phyloP scores from a whole-genome alignment of 2,329 filamentous ascomycete genomes.

The Paraphaeosphaeria sporulosa region DNA sequence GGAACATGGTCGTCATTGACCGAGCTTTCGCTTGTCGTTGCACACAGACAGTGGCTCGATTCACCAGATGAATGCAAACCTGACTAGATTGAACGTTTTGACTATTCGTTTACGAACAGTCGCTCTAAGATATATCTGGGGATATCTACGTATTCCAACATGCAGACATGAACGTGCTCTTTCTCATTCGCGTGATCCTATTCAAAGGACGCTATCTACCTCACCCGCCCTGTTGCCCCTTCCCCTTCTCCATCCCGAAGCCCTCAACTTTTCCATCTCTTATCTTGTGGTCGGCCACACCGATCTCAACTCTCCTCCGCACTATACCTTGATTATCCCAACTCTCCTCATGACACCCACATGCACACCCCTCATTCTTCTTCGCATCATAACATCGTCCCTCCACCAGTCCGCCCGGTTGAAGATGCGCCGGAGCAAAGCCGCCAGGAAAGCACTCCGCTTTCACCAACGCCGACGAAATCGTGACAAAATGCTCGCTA shows the following conservation, averaged over 20 bases:
- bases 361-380: too few relatives aligned
- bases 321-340: neutral
- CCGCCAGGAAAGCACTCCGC: neutral
- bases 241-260: neutral
- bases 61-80: neutral
- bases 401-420: neutral
- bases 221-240: neutral
- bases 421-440: slow-evolving; percentile 15
- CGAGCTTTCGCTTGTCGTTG: neutral
- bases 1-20: slow-evolving; percentile 11
- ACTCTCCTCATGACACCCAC: neutral
- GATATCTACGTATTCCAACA: neutral
- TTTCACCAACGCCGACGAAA: slow-evolving; percentile 24
- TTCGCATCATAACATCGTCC: neutral
- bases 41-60: slow-evolving; percentile 20
- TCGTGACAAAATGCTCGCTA: slow-evolving; percentile 42
- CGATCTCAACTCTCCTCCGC: neutral
- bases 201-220: slow-evolving; percentile 31
- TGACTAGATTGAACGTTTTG: too few relatives aligned
- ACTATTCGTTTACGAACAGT: neutral
- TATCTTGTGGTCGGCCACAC: slow-evolving; percentile 7
- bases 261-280: neutral
- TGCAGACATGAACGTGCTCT: neutral
- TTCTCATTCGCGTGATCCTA: slow-evolving; percentile 12
- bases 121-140: too few relatives aligned